These are phyloP conservation scores for Suhomyces kunorum DNA, from an alignment of 1,139 yeast species.

Conservation along the genomic window DNA sequence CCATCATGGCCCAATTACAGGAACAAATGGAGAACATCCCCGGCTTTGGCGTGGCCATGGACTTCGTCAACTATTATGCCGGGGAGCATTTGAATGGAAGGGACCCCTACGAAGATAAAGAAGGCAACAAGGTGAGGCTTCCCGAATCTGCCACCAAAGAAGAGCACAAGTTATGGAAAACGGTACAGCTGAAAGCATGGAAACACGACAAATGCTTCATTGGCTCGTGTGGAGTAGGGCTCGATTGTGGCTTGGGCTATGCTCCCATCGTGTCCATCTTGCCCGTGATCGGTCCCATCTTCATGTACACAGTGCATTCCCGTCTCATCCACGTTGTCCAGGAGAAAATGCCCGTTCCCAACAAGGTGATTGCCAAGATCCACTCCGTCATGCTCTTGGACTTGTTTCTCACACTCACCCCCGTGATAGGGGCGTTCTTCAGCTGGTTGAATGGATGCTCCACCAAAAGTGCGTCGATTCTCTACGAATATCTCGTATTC, in stretches of 20 bases:
- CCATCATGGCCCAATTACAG: constrained; percentile 33
- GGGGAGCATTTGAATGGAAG: constrained; percentile 55
- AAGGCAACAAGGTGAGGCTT: constrained; percentile 58
- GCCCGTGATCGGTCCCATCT: constrained; percentile 79
- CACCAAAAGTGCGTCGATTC: constrained; percentile 82
- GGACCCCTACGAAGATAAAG: constrained; percentile 67
- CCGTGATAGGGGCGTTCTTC: constrained; percentile 72
- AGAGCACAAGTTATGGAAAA: constrained; percentile 71
- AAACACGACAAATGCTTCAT: constrained; percentile 75
- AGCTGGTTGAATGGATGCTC: constrained; percentile 84
- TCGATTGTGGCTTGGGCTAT: constrained; percentile 77
- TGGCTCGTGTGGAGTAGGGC: constrained; percentile 69
- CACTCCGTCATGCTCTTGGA: constrained; percentile 75
- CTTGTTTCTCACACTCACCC: constrained; percentile 71
- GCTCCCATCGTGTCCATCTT: constrained; percentile 67
- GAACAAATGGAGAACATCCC: constrained; percentile 54
- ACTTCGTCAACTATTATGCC: constrained; percentile 63
- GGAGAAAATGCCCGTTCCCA: constrained; percentile 58
- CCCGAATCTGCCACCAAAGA: constrained; percentile 56
- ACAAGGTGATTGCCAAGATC: constrained; percentile 60
- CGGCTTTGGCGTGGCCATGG: constrained; percentile 56
- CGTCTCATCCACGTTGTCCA: constrained; percentile 62
- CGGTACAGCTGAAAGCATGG: constrained; percentile 80
- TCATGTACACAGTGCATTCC: constrained; percentile 78
- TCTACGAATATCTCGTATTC: constrained; percentile 53